Conservation (phyloP, 371 early-diverging fungal genomes). For the Batkoa obscura region DNA sequence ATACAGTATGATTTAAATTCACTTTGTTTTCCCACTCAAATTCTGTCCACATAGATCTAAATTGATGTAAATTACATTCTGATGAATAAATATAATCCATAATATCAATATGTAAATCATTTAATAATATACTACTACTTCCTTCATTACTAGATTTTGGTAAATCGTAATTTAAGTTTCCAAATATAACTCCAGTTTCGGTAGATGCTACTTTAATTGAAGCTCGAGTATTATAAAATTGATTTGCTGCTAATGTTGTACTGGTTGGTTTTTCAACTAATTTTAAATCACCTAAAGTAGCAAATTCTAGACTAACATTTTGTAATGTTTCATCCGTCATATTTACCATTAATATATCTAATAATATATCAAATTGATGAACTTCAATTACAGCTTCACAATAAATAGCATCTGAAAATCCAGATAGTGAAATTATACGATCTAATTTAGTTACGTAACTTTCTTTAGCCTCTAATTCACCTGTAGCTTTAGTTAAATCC, state of each 20-base stretch:
- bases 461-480: constrained; percentile 41
- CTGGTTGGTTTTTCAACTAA: constrained; percentile 87
- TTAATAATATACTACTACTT: constrained; percentile 73
- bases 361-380: constrained; percentile 89
- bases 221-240: constrained; percentile 85
- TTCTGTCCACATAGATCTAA: constrained; percentile 94
- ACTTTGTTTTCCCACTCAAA: constrained; percentile 99
- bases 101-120: constrained; percentile 94
- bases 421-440: constrained; percentile 90
- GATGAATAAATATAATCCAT: constrained; percentile 96
- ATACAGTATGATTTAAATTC: constrained; percentile 36
- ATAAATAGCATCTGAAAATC: constrained; percentile 95
- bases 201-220: constrained; percentile 93
- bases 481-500: constrained; percentile 76
- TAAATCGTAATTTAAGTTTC: constrained; percentile 91
- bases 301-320: constrained; percentile 92
- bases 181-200: constrained; percentile 93
- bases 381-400: constrained; percentile 95
- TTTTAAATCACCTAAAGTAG: constrained; percentile 90
- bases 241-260: constrained; percentile 77
- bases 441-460: constrained; percentile 68
- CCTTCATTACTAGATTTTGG: constrained; percentile 46
- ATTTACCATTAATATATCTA: constrained; percentile 96
- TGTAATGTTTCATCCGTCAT: constrained; percentile 93
- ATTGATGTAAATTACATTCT: constrained; percentile 73